phyloP scores from a whole-genome alignment of 805 yeast genomes.

The Pichia eremophila region DNA sequence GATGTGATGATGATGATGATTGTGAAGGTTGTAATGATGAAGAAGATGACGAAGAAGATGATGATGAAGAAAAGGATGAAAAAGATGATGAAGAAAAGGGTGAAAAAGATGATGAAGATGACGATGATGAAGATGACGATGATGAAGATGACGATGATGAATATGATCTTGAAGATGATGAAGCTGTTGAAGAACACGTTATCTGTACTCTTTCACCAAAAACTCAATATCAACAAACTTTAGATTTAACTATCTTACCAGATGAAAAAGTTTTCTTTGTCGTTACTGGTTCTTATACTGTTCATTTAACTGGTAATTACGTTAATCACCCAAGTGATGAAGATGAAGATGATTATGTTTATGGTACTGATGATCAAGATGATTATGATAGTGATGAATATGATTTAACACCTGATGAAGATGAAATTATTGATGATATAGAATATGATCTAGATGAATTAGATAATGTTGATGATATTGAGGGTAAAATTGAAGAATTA shows the following conservation, averaged over 20 bases:
- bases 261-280: conserved; percentile 91
- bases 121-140: conserved; percentile 45
- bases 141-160: conserved; percentile 36
- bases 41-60: conserved; percentile 18
- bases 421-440: conserved; percentile 45
- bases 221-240: conserved; percentile 75
- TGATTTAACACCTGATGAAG: conserved; percentile 71
- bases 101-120: conserved; percentile 42
- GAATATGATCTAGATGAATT: conserved; percentile 51
- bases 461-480: conserved; percentile 63
- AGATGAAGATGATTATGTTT: conserved; percentile 43
- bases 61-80: conserved; percentile 22
- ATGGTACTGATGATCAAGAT: conserved; percentile 37
- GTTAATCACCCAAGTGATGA: conserved; percentile 90
- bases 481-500: conserved; percentile 65
- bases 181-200: conserved; percentile 74
- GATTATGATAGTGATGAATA: conserved; percentile 48
- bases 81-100: conserved; percentile 33
- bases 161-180: conserved; percentile 52
- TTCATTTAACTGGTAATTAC: conserved; percentile 90
- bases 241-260: conserved; percentile 84
- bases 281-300: conserved; percentile 91
- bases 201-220: conserved; percentile 87
- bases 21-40: conserved; percentile 26
- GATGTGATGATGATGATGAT: conserved; percentile 33